These are phyloP conservation scores for Moricandia moricandioides DNA, from an alignment of 345 rosid species.

Conservation along the genomic window DNA sequence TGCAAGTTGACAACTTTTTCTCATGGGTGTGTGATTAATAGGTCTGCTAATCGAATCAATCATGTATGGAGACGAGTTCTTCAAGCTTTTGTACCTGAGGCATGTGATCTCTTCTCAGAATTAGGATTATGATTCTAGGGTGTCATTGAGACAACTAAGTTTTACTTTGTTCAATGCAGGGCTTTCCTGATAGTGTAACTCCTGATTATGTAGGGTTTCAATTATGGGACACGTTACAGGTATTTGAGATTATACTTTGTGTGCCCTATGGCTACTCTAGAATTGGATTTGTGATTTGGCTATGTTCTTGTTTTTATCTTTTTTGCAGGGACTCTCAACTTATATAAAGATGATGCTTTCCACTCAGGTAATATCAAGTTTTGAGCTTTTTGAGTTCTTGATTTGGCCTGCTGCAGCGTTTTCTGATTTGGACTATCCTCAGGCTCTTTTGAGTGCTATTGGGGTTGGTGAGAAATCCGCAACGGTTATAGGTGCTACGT, in stretches of 20 bases:
- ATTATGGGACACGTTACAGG: constrained; percentile 93
- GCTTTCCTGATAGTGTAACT: constrained; percentile 86
- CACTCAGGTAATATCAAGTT: constrained; percentile 63
- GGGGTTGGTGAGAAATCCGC: constrained; percentile 98
- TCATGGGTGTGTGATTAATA: constrained; percentile 15
- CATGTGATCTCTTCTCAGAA: constrained; percentile 21
- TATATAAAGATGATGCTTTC: constrained; percentile 97
- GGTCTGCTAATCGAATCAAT: constrained; percentile 60
- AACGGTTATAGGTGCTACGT: constrained; percentile 89
- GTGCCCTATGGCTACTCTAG: neutral
- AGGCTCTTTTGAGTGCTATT: constrained; percentile 94
- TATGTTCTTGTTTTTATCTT: neutral
- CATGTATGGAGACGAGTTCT: constrained; percentile 81
- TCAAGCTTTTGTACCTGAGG: constrained; percentile 95
- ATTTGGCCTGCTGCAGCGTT: neutral
- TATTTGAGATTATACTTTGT: constrained; percentile 16
- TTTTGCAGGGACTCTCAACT: constrained; percentile 74
- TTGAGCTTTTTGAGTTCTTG: constrained; percentile 1
- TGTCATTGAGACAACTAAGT: neutral
- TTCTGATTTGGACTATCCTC: constrained; percentile 13
- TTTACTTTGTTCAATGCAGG: constrained; percentile 43
- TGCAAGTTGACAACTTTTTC: constrained; percentile 1
- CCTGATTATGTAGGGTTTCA: constrained; percentile 87
- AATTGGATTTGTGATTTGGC: neutral
- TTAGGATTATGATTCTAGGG: neutral